Percentiles rank a stretch among this genome's conserved stretches.
phyloP scores from a whole-genome alignment of 768 basidiomycete species.

The Phaeotremella skinneri region DNA sequence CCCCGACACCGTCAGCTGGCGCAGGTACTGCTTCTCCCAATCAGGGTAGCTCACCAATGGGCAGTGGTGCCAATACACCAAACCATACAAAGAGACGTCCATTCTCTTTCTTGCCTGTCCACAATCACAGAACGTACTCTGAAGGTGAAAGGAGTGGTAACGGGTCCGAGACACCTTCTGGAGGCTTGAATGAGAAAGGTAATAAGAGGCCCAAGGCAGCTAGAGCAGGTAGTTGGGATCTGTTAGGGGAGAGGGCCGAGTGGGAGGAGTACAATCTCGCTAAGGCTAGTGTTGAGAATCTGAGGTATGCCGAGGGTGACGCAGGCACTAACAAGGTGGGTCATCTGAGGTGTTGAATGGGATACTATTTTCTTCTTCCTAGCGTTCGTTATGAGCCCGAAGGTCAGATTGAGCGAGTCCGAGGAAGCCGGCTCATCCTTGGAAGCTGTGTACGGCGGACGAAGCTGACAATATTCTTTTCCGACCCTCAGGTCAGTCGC shows the following conservation, averaged over 20 bases:
- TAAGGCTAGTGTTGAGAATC: slow-evolving; percentile 43
- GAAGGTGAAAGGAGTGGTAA: not conserved
- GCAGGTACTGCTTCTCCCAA: not conserved
- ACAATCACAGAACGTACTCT: not conserved
- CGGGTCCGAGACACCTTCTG: not conserved
- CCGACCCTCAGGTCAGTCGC: slow-evolving; percentile 57
- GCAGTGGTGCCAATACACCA: not conserved
- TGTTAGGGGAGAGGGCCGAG: slow-evolving; percentile 43
- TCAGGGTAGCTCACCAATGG: not conserved
- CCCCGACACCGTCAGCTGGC: not conserved
- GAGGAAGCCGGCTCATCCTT: too few species aligned
- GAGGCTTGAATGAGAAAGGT: slow-evolving; percentile 9
- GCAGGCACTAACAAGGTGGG: slow-evolving; percentile 50
- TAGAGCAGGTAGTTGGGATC: slow-evolving; percentile 37
- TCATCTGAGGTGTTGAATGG: not conserved
- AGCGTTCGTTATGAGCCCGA: too few species aligned
- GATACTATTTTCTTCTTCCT: not conserved
- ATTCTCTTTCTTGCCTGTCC: not conserved
- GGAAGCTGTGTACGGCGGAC: not conserved
- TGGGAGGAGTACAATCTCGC: slow-evolving; percentile 51
- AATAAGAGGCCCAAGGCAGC: slow-evolving; percentile 30
- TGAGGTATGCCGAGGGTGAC: slow-evolving; percentile 51
- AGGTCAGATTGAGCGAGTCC: not conserved
- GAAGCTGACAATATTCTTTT: not conserved
- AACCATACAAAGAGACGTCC: not conserved